phyloP scores from a whole-genome alignment of 345 rosid genomes.

The Combretum micranthum region DNA sequence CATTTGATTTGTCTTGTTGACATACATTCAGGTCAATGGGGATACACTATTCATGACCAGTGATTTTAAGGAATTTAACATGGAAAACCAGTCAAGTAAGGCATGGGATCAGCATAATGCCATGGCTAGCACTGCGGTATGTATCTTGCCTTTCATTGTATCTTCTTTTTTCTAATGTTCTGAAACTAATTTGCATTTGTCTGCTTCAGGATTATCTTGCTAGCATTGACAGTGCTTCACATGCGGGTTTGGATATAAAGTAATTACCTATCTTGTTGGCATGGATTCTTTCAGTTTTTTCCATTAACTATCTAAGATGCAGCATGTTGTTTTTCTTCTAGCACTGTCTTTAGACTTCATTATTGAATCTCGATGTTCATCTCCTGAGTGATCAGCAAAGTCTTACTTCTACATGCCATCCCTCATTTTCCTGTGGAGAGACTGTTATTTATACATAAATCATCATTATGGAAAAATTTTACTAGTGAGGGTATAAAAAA shows the following conservation, averaged over 20 bases:
- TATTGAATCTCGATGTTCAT: too few relatives aligned
- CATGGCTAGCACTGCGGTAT: slow-evolving; percentile 76
- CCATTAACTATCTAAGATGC: background rate
- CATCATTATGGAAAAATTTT: background rate
- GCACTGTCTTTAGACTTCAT: too few relatives aligned
- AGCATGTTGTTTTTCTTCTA: background rate
- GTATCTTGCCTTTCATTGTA: slow-evolving; percentile 13
- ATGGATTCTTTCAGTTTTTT: slow-evolving; percentile 2
- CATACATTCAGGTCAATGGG: slow-evolving; percentile 68
- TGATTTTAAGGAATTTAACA: slow-evolving; percentile 82
- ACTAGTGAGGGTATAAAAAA: background rate
- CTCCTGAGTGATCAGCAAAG: too few relatives aligned
- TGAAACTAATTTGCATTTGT: slow-evolving; percentile 1
- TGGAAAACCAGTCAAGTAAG: slow-evolving; percentile 52
- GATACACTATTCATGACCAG: slow-evolving; percentile 86
- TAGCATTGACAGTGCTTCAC: slow-evolving; percentile 55
- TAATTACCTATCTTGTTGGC: slow-evolving; percentile 27
- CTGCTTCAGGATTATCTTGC: slow-evolving; percentile 79
- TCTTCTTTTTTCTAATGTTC: slow-evolving; percentile 1
- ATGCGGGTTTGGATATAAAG: slow-evolving; percentile 61
- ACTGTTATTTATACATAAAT: background rate
- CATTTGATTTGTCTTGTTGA: background rate
- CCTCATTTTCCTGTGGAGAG: background rate
- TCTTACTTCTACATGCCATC: too few relatives aligned
- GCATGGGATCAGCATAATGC: slow-evolving; percentile 85